Base-by-base conservation (phyloP, 2,329 filamentous ascomycete species). In the Aspergillus persii region DNA sequence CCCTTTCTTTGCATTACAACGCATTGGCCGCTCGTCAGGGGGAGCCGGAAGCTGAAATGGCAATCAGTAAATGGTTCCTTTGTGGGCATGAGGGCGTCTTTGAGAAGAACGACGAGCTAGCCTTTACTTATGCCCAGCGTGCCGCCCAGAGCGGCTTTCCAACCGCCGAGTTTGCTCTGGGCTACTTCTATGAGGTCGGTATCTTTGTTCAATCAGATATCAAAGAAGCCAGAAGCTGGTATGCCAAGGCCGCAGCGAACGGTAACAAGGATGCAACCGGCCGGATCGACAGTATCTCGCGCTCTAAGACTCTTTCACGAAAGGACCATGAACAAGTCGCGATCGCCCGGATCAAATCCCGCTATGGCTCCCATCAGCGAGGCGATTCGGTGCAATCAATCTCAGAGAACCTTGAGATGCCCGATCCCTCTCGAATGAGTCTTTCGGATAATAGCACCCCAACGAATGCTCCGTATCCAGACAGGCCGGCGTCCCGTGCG, bases 11-110 rank as follows among this genome's bases (percentile, higher is more conserved):
- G 56, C 95, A 99, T 73, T 99, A 99, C 79, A 97, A 98, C 71
- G 91, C 92, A 41, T 83, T 99, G 33, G 94, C 95, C 26, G 90
- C 95, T 11, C 88, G 90, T 64, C 95, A 98, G 77, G 94, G 93
- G 18, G 92, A 98, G 69, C 83, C 92, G 0, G 95, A 99, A 74
- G 95, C 94, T 0, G 92, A 96, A 61, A 90, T 99, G 77, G 92
- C 94, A 30, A 92, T 99, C 61, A 98, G 94, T 76, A 95, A 96
- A 76, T 99, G 95, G 95, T 99, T 98, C 72, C 83, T 99, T 30
- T 98, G 96, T 70, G 95, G 95, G 2, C 93, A 95, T 65, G 94
- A 98, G 66, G 89, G 89, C 26, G 83, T 96, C 6, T 97, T 99
- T 71, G 86, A 91, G 61, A 98, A 98, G 82, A 98, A 97, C 69